Percentiles rank a stretch among this genome's conserved stretches.
Conservation (phyloP, 305 asterid species). For the Fraxinus nigra region DNA sequence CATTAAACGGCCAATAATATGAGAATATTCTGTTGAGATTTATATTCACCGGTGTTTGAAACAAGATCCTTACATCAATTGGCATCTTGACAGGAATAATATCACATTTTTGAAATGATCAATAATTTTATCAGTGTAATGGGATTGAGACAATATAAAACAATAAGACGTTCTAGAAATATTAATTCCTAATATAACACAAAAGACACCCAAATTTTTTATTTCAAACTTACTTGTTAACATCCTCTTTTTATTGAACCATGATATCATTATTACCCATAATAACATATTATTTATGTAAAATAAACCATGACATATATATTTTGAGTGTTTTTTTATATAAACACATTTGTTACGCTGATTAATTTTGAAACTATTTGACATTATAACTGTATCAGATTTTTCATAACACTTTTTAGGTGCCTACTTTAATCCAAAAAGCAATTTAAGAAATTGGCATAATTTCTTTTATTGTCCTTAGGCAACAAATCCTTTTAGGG, state of each 20-base stretch:
- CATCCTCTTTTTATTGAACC: background rate
- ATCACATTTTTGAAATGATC: too few species aligned
- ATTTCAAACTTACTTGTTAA: background rate
- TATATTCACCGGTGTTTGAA: background rate
- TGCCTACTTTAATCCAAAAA: background rate
- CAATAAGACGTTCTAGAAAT: background rate
- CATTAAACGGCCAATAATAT: too few species aligned
- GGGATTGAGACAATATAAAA: background rate
- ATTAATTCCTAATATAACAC: background rate
- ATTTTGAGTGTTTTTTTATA: background rate
- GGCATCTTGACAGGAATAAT: too few species aligned
- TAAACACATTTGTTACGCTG: background rate
- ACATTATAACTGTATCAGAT: too few species aligned
- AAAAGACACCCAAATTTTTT: background rate
- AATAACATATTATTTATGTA: too few species aligned
- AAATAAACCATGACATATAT: background rate
- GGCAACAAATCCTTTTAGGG: background rate
- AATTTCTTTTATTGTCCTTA: background rate
- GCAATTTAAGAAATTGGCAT: background rate
- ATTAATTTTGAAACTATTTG: too few species aligned
- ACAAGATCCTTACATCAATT: background rate
- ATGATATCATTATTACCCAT: background rate
- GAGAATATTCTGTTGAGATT: background rate
- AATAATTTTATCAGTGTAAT: too few species aligned
- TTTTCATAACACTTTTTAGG: background rate